These are phyloP conservation scores for Podila verticillata DNA, from an alignment of 192 early-diverging fungal genomes.

Conservation along the genomic window DNA sequence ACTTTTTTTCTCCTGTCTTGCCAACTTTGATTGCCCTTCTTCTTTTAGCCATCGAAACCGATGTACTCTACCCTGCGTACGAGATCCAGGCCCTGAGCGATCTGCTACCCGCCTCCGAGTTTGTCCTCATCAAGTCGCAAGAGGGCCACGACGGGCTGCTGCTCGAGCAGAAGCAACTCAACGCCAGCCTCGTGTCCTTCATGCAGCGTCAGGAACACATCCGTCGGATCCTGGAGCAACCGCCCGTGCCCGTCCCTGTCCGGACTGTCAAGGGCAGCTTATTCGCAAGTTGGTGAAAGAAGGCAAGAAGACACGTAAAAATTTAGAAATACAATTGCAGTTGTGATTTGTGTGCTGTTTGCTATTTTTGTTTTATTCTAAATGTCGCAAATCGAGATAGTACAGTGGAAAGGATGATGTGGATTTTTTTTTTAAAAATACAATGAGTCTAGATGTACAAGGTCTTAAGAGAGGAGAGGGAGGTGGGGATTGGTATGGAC, in stretches of 20 bases:
- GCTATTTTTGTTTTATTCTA: too few relatives aligned
- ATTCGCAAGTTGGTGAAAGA: conserved; percentile 12
- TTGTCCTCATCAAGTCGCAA: conserved; percentile 87
- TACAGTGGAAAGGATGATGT: background rate
- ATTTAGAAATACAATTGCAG: too few relatives aligned
- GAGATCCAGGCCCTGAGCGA: conserved; percentile 95
- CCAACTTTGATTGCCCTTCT: background rate
- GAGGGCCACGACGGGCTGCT: conserved; percentile 99
- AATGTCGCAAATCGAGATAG: background rate
- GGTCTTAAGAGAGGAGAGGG: background rate
- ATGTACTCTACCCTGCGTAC: conserved; percentile 93
- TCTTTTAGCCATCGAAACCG: conserved; percentile 85
- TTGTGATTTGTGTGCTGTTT: too few relatives aligned
- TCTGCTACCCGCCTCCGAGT: conserved; percentile 83
- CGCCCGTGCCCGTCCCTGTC: conserved; percentile 15
- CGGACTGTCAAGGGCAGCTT: conserved; percentile 32
- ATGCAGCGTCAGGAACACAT: conserved; percentile 69
- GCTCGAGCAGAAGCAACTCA: conserved; percentile 95
- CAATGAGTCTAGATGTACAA: background rate
- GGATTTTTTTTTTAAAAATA: background rate
- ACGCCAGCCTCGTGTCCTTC: conserved; percentile 80
- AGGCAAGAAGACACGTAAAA: too few relatives aligned
- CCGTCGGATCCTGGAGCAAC: conserved; percentile 55
- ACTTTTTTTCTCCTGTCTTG: too few relatives aligned
- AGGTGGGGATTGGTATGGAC: background rate